Base-by-base conservation (phyloP, 1,284 basidiomycete genomes). In the Boletus holoroseus region DNA sequence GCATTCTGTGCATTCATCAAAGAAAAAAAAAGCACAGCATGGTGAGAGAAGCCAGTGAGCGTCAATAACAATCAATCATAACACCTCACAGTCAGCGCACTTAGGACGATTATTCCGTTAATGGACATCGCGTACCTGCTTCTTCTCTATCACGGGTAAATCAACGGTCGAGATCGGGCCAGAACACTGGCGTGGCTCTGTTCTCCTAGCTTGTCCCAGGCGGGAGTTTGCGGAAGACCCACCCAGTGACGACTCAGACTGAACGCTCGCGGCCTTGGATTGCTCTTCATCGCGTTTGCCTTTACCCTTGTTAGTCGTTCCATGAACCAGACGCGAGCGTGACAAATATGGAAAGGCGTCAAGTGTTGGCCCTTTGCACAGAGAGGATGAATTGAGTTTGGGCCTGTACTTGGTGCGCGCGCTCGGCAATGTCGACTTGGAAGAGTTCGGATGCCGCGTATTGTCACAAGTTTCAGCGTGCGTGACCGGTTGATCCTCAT, bases 331-430 rank as follows among this genome's bases (percentile, higher is more conserved):
- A 34, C 49, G 55, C 16, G 50, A 45, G 11, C 27, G 36, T 7
- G 62, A 51, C 47, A 55, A 47, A 44, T 60, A 60, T 38, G 66
- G 59, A 54, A 58, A 55, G 1, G 55, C 51, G 5, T 53, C 42
- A 18, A 55, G 37, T 1, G 50, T 52, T 8, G 60, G 51, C 2
- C 61, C 63, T 49, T 53, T 66, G 46, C 49, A 54, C 3, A 18
- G 40, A 11, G 45, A 16, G 22, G 51, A 37, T 16, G 39, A 31
- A 8, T 56, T 49, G 16, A 49, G 46, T 52, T 53, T 60, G 37
- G 64, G 61, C 16, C 12, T 60, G 32, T 66, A 68, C 55, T 66
- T 66, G 26, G 61, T 68, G 32, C 64, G 67, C 22, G 64, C 56
- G 4, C 35, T 55, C 28, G 64, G 64, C 39, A 66, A 30, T 3